Evolutionary conservation across 768 basidiomycete species (phyloP), one percentile per base, ranked within the genome.

Genomic region (Auricularia heimuer): DNA sequence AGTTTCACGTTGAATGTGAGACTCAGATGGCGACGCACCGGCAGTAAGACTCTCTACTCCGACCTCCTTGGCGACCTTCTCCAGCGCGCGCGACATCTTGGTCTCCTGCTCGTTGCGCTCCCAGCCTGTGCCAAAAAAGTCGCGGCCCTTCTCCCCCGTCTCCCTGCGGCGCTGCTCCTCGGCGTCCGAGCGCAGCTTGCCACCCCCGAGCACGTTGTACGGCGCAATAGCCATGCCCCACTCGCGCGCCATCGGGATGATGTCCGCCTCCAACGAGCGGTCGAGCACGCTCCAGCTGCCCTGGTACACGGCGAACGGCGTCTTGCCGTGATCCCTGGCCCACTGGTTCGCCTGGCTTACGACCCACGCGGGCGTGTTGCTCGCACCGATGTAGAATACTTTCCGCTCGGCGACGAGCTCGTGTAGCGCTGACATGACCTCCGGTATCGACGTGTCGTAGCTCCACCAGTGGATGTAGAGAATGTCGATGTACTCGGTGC

Each of bases 261-360:
- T 75, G 16, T 80, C 78, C 11, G 78, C 72, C 69, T 80, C 80
- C 39, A 79, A 73, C 42, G 77, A 77, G 24, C 80, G 71, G 0
- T 68, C 54, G 33, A 75, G 65, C 16, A 71, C 68, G 62, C 66
- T 71, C 74, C 73, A 77, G 54, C 62, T 63, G 39, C 79, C 79
- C 64, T 77, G 79, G 70, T 79, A 83, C 44, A 82, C 71, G 14
- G 73, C 73, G 67, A 81, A 80, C 29, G 29, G 29, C 29, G 29
- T 29, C 29, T 29, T 29, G 29, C 29, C 11, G 63, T 77, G 73
- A 54, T 72, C 68, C 10, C 73, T 68, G 18, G 76, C 77, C 65
- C 77, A 81, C 62, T 76, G 73, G 68, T 79, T 77, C 7, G 73
- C 72, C 44, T 71, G 70, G 63, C 75, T 54, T 16, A 78, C 78